These are phyloP conservation scores for Leccinum variicolor DNA, from an alignment of 768 basidiomycete species.

Conservation along the genomic window DNA sequence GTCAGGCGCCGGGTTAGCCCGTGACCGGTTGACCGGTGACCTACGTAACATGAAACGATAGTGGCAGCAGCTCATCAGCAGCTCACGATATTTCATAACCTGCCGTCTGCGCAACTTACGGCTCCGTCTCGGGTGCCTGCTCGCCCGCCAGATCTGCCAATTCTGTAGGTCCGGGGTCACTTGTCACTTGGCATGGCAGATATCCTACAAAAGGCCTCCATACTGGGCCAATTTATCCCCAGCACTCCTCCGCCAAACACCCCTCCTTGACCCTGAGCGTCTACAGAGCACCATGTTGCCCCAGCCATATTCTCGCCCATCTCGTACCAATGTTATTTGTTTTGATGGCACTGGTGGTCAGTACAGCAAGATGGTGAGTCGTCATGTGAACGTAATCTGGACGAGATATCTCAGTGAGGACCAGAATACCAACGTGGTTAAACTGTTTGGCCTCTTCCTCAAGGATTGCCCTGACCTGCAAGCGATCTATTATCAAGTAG, in stretches of 20 bases:
- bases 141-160: background rate
- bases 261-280: background rate
- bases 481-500: slow-evolving; percentile 69
- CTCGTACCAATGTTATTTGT: slow-evolving; percentile 56
- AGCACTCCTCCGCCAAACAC: background rate
- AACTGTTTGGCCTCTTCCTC: slow-evolving; percentile 64
- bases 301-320: slow-evolving; percentile 2
- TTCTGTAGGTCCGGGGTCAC: background rate
- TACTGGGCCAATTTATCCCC: background rate
- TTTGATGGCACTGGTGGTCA: slow-evolving; percentile 67
- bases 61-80: background rate
- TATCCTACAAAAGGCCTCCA: slow-evolving; percentile 4
- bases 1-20: background rate
- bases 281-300: slow-evolving; percentile 15
- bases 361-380: slow-evolving; percentile 45
- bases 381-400: background rate
- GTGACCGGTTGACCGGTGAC: background rate
- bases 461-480: slow-evolving; percentile 54
- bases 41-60: background rate
- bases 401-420: background rate
- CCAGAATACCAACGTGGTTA: slow-evolving; percentile 68
- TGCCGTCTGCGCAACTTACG: background rate
- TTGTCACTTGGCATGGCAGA: background rate
- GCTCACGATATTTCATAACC: background rate
- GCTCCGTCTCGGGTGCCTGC: background rate